Percentiles rank a stretch among this genome's conserved stretches.
These are phyloP conservation scores for Cucurbita argyrosperma DNA, from an alignment of 306 rosid species.

Conservation along the genomic window DNA sequence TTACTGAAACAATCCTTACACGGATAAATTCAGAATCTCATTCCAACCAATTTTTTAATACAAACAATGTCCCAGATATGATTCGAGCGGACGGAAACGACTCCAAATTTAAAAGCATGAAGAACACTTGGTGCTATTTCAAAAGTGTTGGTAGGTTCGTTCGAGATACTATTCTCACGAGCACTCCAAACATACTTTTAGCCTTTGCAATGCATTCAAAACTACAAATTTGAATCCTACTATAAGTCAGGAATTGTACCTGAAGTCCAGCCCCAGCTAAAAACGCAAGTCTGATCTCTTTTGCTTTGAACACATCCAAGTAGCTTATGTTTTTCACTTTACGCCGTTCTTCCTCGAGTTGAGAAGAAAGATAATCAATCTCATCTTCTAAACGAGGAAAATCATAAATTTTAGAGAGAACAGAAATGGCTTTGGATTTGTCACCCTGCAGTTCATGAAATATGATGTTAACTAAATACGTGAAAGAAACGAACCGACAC, in stretches of 20 bases:
- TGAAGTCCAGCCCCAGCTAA: slow-evolving; percentile 80
- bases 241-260: slow-evolving; percentile 20
- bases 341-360: slow-evolving; percentile 41
- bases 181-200: background rate
- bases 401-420: slow-evolving; percentile 66
- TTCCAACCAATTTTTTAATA: background rate
- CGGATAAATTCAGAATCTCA: background rate
- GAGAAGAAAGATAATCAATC: slow-evolving; percentile 41
- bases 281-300: slow-evolving; percentile 78
- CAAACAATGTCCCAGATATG: background rate
- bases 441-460: slow-evolving; percentile 28
- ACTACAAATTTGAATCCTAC: background rate
- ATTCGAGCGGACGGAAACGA: background rate
- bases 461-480: background rate
- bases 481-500: background rate
- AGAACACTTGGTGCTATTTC: background rate
- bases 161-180: background rate
- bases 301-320: slow-evolving; percentile 43
- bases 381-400: slow-evolving; percentile 63
- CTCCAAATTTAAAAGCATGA: background rate
- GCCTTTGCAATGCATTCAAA: background rate
- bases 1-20: background rate
- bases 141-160: background rate
- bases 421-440: slow-evolving; percentile 40
- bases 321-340: slow-evolving; percentile 26